phyloP scores from a whole-genome alignment of 805 yeast species.

The Metschnikowia cubensis region DNA sequence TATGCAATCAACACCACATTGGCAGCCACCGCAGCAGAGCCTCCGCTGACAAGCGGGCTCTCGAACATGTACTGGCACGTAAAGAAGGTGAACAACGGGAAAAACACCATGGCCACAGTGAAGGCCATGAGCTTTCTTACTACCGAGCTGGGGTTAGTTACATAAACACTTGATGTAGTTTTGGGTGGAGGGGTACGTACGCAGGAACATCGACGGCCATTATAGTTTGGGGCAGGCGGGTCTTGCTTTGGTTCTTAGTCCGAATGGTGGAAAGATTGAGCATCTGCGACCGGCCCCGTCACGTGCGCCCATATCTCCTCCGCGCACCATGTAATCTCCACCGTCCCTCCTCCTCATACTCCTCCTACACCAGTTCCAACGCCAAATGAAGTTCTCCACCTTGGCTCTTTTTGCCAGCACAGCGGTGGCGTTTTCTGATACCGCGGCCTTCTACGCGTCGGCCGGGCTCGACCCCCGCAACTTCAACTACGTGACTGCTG shows the following conservation, averaged over 20 bases:
- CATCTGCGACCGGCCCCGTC: slow-evolving; percentile 6
- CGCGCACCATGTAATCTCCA: neutral
- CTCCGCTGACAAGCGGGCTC: slow-evolving; percentile 69
- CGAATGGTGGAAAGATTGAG: neutral
- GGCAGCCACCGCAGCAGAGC: slow-evolving; percentile 73
- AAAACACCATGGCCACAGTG: slow-evolving; percentile 71
- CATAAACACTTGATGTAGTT: too few species aligned
- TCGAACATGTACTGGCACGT: slow-evolving; percentile 43
- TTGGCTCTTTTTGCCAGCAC: slow-evolving; percentile 16
- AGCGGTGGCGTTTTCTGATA: slow-evolving; percentile 17
- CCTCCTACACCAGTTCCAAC: neutral
- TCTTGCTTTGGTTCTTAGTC: neutral
- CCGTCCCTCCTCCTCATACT: neutral
- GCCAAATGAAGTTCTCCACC: slow-evolving; percentile 12
- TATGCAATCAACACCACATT: slow-evolving; percentile 71
- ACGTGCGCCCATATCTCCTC: slow-evolving; percentile 9
- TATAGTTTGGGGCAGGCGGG: neutral
- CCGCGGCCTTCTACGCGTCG: slow-evolving; percentile 17
- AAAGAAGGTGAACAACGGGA: slow-evolving; percentile 66
- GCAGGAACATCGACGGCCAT: slow-evolving; percentile 21
- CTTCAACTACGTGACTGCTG: slow-evolving; percentile 23
- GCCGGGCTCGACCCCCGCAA: slow-evolving; percentile 3
- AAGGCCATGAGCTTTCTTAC: slow-evolving; percentile 65
- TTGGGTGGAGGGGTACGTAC: slow-evolving; percentile 11
- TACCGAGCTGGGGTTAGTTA: slow-evolving; percentile 46